phyloP scores from a whole-genome alignment of 495 filamentous ascomycete species.

The Neurospora sp. region DNA sequence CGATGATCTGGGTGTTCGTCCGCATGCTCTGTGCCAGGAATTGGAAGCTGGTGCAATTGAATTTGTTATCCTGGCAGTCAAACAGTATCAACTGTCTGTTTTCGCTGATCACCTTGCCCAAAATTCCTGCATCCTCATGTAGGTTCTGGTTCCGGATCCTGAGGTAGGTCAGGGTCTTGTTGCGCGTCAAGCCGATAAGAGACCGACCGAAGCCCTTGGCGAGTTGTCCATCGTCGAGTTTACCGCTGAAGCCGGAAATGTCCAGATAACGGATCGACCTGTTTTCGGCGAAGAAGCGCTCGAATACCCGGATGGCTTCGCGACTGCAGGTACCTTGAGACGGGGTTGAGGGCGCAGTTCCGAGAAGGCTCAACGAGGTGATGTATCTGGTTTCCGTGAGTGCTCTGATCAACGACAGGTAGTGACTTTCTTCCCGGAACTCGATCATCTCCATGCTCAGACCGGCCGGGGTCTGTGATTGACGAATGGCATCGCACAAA shows the following conservation, averaged over 20 bases:
- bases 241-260: slow-evolving; percentile 80
- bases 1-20: slow-evolving; percentile 14
- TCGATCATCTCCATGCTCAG: slow-evolving; percentile 81
- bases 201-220: slow-evolving; percentile 74
- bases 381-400: slow-evolving; percentile 65
- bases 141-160: slow-evolving; percentile 55
- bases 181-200: slow-evolving; percentile 64
- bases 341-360: slow-evolving; percentile 65
- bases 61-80: slow-evolving; percentile 34
- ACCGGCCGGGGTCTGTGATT: slow-evolving; percentile 54
- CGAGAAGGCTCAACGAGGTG: slow-evolving; percentile 74
- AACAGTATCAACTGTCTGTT: slow-evolving; percentile 17
- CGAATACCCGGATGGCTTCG: slow-evolving; percentile 64
- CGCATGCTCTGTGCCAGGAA: slow-evolving; percentile 22
- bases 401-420: slow-evolving; percentile 62
- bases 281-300: slow-evolving; percentile 70
- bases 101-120: slow-evolving; percentile 33
- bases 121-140: slow-evolving; percentile 37
- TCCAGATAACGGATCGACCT: slow-evolving; percentile 66
- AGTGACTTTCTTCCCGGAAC: slow-evolving; percentile 64
- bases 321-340: slow-evolving; percentile 41
- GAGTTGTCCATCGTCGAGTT: slow-evolving; percentile 76
- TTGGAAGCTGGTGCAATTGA: slow-evolving; percentile 27
- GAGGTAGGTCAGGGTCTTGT: slow-evolving; percentile 64
- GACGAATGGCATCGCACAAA: slow-evolving; percentile 58